Conservation (phyloP, 805 yeast species). For the Priceomyces melissophilus region DNA sequence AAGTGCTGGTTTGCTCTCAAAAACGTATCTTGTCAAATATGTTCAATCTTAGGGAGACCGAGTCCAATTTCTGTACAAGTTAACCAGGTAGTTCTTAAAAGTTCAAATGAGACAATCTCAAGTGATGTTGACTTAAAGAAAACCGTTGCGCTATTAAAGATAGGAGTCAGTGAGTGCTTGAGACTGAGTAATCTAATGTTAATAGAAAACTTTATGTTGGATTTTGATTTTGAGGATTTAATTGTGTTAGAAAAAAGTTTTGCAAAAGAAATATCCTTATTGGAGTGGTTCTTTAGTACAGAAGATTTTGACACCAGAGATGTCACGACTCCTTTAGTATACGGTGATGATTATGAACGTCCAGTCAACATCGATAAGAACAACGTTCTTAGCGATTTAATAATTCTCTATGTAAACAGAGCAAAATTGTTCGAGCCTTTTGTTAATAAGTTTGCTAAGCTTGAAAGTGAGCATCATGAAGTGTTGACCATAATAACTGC, state of each 20-base stretch:
- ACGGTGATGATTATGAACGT: constrained; percentile 17
- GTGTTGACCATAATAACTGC: constrained; percentile 36
- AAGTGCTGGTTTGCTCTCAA: constrained; percentile 51
- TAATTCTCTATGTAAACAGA: constrained; percentile 46
- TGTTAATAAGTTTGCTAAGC: constrained; percentile 28
- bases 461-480: constrained; percentile 20
- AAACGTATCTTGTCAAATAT: constrained; percentile 44
- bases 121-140: constrained; percentile 16
- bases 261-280: constrained; percentile 37
- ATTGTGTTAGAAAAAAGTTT: constrained; percentile 38
- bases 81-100: constrained; percentile 24
- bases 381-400: constrained; percentile 43
- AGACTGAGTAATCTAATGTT: constrained; percentile 47
- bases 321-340: constrained; percentile 9
- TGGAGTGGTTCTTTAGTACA: constrained; percentile 21
- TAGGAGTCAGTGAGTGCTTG: constrained; percentile 49
- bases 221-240: constrained; percentile 41
- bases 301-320: constrained; percentile 5
- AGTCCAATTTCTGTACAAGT: constrained; percentile 49
- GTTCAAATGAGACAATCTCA: constrained; percentile 14
- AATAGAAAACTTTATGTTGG: constrained; percentile 49
- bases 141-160: constrained; percentile 36
- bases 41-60: constrained; percentile 52
- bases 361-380: constrained; percentile 23
- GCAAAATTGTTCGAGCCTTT: constrained; percentile 54